These are phyloP conservation scores for Parastagonospora nodorum DNA, from an alignment of 2,329 filamentous ascomycete species.

Conservation along the genomic window DNA sequence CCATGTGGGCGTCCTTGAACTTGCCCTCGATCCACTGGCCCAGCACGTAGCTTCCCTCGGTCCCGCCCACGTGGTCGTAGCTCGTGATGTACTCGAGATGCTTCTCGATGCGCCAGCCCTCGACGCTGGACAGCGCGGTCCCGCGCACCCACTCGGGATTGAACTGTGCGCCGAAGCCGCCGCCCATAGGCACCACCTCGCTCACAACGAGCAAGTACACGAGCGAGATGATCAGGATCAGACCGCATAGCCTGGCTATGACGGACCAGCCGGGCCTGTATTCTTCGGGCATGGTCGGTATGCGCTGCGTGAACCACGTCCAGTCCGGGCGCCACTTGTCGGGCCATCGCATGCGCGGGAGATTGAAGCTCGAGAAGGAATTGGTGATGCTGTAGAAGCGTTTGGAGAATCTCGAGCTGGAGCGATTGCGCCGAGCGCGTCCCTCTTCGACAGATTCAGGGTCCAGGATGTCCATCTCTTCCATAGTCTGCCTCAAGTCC, in stretches of 20 bases:
- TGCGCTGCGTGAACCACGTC: conserved; percentile 38
- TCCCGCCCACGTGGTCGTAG: conserved; percentile 92
- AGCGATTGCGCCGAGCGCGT: conserved; percentile 31
- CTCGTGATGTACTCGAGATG: conserved; percentile 77
- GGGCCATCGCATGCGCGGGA: conserved; percentile 50
- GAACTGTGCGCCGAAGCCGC: conserved; percentile 67
- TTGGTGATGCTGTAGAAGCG: conserved; percentile 61
- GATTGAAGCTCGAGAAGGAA: conserved; percentile 61
- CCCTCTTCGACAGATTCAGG: conserved; percentile 41
- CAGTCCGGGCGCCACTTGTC: conserved; percentile 23
- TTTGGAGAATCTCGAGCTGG: conserved; percentile 57
- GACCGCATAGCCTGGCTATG: conserved; percentile 72
- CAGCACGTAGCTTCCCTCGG: conserved; percentile 85
- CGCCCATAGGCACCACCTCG: conserved; percentile 75
- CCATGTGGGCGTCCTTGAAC: conserved; percentile 74
- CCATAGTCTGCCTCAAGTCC: conserved; percentile 76
- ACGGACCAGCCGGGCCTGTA: conserved; percentile 65
- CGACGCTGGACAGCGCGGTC: conserved; percentile 74
- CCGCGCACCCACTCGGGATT: conserved; percentile 81
- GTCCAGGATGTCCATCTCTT: conserved; percentile 64
- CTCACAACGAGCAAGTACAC: conserved; percentile 86
- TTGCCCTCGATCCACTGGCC: conserved; percentile 82
- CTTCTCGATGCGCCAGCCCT: conserved; percentile 66
- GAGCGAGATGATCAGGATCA: conserved; percentile 75
- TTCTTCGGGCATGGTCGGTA: conserved; percentile 53